These are phyloP conservation scores for Penicillium lividum DNA, from an alignment of 495 filamentous ascomycete species.

Conservation along the genomic window DNA sequence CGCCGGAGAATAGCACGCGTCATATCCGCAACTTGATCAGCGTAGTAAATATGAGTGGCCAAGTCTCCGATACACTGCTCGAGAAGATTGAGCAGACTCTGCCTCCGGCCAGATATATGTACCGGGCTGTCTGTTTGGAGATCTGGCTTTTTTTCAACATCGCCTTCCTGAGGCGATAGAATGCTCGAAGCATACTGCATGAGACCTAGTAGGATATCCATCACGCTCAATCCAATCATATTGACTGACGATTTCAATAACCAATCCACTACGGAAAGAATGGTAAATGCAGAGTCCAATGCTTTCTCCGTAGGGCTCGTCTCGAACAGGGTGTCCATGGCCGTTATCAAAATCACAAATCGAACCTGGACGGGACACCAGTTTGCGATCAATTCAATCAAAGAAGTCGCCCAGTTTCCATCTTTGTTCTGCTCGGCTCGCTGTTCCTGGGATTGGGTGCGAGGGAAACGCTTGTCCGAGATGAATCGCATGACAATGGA, in stretches of 20 bases:
- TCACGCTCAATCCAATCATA: constrained; percentile 89
- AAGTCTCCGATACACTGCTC: constrained; percentile 79
- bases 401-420: constrained; percentile 73
- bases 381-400: constrained; percentile 72
- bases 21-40: constrained; percentile 92
- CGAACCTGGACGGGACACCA: constrained; percentile 93
- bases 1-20: constrained; percentile 73
- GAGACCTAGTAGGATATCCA: constrained; percentile 82
- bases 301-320: constrained; percentile 65
- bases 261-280: constrained; percentile 73
- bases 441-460: constrained; percentile 25
- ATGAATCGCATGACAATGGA: constrained; percentile 71
- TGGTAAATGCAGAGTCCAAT: constrained; percentile 66
- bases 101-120: constrained; percentile 44
- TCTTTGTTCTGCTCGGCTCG: constrained; percentile 32
- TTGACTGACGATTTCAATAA: constrained; percentile 86
- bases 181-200: constrained; percentile 75
- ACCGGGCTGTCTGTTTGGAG: constrained; percentile 10
- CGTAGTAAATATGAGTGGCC: constrained; percentile 93
- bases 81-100: constrained; percentile 63
- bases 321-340: constrained; percentile 70
- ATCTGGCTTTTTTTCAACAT: constrained; percentile 23
- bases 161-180: constrained; percentile 55
- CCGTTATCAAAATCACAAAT: constrained; percentile 78
- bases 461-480: constrained; percentile 50